Evolutionary conservation across 805 yeast genomes (phyloP), one percentile per base, ranked within the genome.

Genomic region (Schwanniomyces vanrijiae): DNA sequence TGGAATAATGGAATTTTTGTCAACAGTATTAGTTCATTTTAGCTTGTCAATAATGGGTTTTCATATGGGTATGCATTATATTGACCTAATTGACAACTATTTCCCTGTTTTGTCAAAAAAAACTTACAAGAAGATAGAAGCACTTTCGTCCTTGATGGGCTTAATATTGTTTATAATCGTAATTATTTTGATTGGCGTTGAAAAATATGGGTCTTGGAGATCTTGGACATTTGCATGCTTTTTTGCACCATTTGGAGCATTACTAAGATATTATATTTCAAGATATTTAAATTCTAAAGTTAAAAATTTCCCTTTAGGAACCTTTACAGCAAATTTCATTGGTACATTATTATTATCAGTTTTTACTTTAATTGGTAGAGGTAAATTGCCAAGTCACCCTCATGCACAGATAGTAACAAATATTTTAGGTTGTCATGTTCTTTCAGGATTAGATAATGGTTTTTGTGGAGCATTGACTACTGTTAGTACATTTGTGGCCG

Each of bases 401-500:
- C 54, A 58, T 1, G 41, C 56, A 3, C 57, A 54, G 5, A 53
- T 80, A 0, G 65, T 75, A 0, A 53, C 62, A 7, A 55, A 60
- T 3, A 22, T 52, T 0, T 49, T 77, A 4, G 59, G 71, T 0
- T 81, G 88, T 50, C 82, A 79, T 34, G 78, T 82, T 3, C 55
- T 84, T 0, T 50, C 55, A 6, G 90, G 86, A 0, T 58, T 86
- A 2, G 71, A 67, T 16, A 79, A 80, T 54, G 95, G 96, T 0
- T 82, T 79, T 48, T 83, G 89, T 58, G 95, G 91, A 0, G 76
- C 80, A 2, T 63, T 86, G 43, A 81, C 89, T 34, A 88, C 97
- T 0, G 79, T 88, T 34, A 84, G 92, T 46, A 86, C 96, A 0
- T 86, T 90, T 54, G 76, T 87, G 7, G 82, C 78, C 37, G 97